phyloP scores from a whole-genome alignment of 805 yeast genomes.

The Candida schatavii region DNA sequence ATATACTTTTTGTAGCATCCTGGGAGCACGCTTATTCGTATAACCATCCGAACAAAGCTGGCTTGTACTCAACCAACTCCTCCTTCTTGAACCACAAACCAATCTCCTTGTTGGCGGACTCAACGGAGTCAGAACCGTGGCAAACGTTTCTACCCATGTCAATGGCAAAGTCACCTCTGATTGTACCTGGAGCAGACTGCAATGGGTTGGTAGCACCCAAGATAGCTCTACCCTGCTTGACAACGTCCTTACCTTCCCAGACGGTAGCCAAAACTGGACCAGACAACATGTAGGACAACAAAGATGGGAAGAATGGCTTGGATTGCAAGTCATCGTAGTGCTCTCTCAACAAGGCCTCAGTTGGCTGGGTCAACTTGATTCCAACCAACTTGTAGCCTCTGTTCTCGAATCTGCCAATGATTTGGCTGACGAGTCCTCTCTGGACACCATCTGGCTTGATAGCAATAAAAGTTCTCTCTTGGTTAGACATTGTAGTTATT shows the following conservation, averaged over 20 bases:
- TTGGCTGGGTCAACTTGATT: slow-evolving; percentile 85
- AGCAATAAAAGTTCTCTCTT: slow-evolving; percentile 90
- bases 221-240: slow-evolving; percentile 95
- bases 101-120: slow-evolving; percentile 94
- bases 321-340: slow-evolving; percentile 94
- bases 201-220: slow-evolving; percentile 99
- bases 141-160: slow-evolving; percentile 99
- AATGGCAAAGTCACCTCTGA: slow-evolving; percentile 98
- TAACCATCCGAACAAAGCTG: slow-evolving; percentile 82
- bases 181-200: slow-evolving; percentile 97
- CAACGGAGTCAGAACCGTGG: slow-evolving; percentile 99
- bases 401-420: slow-evolving; percentile 90
- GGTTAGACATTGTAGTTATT: slow-evolving; percentile 38
- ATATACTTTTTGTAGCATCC: too few relatives aligned
- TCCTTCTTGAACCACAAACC: slow-evolving; percentile 96
- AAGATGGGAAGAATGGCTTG: slow-evolving; percentile 98
- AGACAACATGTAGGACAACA: slow-evolving; percentile 92
- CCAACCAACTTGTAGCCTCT: slow-evolving; percentile 98
- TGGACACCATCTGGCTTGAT: slow-evolving; percentile 99
- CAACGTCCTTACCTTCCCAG: slow-evolving; percentile 99
- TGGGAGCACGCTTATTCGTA: slow-evolving; percentile 69
- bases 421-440: slow-evolving; percentile 91
- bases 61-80: slow-evolving; percentile 90
- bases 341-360: slow-evolving; percentile 81
- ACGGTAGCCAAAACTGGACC: slow-evolving; percentile 99